These are phyloP conservation scores for Niebla homalea DNA, from an alignment of 495 filamentous ascomycete genomes.

Conservation along the genomic window DNA sequence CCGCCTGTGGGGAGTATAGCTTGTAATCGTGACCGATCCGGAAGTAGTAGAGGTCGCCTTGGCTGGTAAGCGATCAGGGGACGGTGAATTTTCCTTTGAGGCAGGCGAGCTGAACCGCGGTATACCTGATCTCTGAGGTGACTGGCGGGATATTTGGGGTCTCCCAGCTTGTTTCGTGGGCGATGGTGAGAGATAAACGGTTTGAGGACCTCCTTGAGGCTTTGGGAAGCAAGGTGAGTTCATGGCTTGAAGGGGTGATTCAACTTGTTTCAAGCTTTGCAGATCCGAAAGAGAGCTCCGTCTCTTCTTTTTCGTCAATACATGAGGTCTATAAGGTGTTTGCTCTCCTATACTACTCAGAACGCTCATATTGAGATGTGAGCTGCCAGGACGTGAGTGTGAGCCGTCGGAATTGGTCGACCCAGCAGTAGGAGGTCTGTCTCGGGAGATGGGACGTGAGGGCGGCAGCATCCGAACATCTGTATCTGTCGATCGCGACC, in stretches of 20 bases:
- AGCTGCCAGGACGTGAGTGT: slow-evolving; percentile 34
- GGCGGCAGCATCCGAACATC: slow-evolving; percentile 36
- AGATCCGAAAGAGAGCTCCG: slow-evolving; percentile 88
- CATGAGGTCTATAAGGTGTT: slow-evolving; percentile 10
- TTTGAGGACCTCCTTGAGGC: neutral
- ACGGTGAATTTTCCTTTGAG: slow-evolving; percentile 14
- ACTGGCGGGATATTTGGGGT: neutral
- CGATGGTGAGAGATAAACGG: neutral
- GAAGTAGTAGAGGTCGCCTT: neutral
- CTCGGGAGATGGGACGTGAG: slow-evolving; percentile 53
- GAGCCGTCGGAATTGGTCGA: slow-evolving; percentile 30
- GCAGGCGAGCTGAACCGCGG: slow-evolving; percentile 12
- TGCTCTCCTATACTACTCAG: slow-evolving; percentile 33
- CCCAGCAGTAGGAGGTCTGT: slow-evolving; percentile 36
- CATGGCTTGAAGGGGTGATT: neutral
- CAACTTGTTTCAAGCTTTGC: slow-evolving; percentile 29
- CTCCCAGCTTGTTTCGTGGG: slow-evolving; percentile 1
- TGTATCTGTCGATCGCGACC: slow-evolving; percentile 75
- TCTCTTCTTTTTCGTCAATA: slow-evolving; percentile 50
- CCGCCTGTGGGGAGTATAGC: slow-evolving; percentile 31
- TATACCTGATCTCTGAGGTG: slow-evolving; percentile 11
- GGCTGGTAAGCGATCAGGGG: neutral
- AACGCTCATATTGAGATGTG: slow-evolving; percentile 26
- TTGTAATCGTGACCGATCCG: slow-evolving; percentile 26
- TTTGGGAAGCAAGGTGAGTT: neutral